Evolutionary conservation across 352 stramenopile genomes (phyloP).

Genomic region (Thraustochytrium sp.): DNA sequence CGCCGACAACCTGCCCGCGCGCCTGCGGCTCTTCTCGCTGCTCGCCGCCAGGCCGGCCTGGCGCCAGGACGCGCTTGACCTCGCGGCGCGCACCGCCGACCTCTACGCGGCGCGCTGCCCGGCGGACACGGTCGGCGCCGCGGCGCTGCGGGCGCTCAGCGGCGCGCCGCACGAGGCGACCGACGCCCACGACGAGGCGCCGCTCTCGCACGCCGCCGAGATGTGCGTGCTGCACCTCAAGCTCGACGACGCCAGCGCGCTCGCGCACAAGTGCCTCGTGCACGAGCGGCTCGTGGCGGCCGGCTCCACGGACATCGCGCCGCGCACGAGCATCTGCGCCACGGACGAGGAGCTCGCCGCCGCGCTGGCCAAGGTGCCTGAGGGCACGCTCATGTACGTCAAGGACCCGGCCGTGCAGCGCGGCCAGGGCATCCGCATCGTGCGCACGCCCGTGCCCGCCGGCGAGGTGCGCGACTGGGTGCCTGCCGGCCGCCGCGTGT

Average conservation of each 20-base stretch:
- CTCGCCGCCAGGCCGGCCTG: not conserved
- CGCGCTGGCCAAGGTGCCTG: not conserved
- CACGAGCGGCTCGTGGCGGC: not conserved
- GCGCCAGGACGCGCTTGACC: not conserved
- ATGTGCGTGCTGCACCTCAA: conserved; percentile 12
- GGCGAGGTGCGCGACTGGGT: not conserved
- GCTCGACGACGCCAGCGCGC: not conserved
- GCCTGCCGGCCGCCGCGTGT: not conserved
- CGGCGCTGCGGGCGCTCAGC: not conserved
- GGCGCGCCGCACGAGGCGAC: not conserved
- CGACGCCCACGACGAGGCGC: not conserved
- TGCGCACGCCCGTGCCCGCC: not conserved
- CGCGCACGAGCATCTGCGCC: not conserved
- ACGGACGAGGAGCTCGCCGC: not conserved
- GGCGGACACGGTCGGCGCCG: not conserved
- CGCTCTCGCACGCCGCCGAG: not conserved
- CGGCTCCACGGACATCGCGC: not conserved
- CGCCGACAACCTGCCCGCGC: not conserved
- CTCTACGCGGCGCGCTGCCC: not conserved
- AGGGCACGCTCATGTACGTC: not conserved
- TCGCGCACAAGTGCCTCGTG: conserved; percentile 24
- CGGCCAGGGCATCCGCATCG: conserved; percentile 25
- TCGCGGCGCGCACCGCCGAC: not conserved
- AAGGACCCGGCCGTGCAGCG: conserved; percentile 34
- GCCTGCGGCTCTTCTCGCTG: not conserved